Conservation (phyloP, 768 basidiomycete species). For the Hortiboletus campestris region DNA sequence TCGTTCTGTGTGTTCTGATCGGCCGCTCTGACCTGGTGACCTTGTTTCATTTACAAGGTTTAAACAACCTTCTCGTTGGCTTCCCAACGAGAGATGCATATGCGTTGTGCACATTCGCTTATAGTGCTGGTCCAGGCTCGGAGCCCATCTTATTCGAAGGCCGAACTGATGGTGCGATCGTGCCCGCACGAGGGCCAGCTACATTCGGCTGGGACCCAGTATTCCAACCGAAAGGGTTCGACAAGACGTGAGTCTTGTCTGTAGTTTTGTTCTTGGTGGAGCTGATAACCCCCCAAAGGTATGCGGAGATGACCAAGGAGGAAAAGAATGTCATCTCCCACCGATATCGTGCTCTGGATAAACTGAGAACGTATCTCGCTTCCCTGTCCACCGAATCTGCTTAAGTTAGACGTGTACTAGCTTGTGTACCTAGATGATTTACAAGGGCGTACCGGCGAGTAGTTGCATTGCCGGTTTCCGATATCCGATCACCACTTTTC, state of each 20-base stretch:
- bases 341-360: constrained; percentile 60
- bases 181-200: constrained; percentile 73
- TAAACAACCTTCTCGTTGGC: constrained; percentile 77
- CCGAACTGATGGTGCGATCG: constrained; percentile 84
- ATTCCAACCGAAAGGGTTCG: constrained; percentile 74
- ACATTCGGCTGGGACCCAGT: constrained; percentile 91
- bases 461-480: constrained; percentile 17
- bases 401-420: not conserved
- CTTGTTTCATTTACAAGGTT: constrained; percentile 38
- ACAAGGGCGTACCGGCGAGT: not conserved
- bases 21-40: not conserved
- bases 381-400: constrained; percentile 1
- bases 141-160: constrained; percentile 87
- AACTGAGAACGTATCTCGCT: constrained; percentile 45
- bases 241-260: constrained; percentile 61
- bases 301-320: constrained; percentile 63
- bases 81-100: constrained; percentile 80
- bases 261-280: not conserved
- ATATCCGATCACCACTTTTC: constrained; percentile 15
- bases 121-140: constrained; percentile 76
- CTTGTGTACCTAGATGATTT: not conserved
- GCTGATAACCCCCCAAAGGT: constrained; percentile 35
- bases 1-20: constrained; percentile 12
- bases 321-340: constrained; percentile 69
- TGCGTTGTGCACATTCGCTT: constrained; percentile 96